phyloP scores from a whole-genome alignment of 805 yeast genomes.

The Nakazawaea ishiwadae region DNA sequence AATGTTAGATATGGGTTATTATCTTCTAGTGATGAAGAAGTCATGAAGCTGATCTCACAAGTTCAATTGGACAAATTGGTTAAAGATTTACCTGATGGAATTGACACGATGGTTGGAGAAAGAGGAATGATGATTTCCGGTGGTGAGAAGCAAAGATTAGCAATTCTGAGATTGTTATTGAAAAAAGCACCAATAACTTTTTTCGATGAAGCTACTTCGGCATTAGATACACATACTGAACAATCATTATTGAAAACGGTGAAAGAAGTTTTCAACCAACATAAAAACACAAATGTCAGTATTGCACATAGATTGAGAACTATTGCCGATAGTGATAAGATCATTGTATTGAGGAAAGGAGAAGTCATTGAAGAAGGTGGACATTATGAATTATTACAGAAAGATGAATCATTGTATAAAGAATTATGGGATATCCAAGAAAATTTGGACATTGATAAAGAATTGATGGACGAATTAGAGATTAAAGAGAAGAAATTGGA shows the following conservation, averaged over 20 bases:
- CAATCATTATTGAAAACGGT: conserved; percentile 77
- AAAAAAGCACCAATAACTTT: conserved; percentile 87
- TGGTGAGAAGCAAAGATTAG: conserved; percentile 96
- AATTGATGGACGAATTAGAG: conserved; percentile 31
- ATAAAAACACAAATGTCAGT: conserved; percentile 68
- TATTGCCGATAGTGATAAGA: conserved; percentile 90
- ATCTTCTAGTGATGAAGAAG: conserved; percentile 68
- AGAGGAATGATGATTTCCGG: conserved; percentile 99
- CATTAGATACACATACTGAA: conserved; percentile 95
- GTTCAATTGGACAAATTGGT: conserved; percentile 69
- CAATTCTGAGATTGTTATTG: conserved; percentile 85
- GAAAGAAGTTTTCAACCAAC: conserved; percentile 53
- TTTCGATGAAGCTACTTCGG: conserved; percentile 96
- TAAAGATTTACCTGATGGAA: conserved; percentile 74
- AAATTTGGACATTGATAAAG: conserved; percentile 48
- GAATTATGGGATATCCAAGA: conserved; percentile 94
- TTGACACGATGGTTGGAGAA: conserved; percentile 88
- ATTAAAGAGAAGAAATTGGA: conserved; percentile 18
- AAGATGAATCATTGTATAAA: conserved; percentile 59
- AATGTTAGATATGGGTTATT: conserved; percentile 84
- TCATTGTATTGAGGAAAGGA: conserved; percentile 81
- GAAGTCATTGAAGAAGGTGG: conserved; percentile 83
- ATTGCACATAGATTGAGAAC: conserved; percentile 94
- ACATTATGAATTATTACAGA: conserved; percentile 56
- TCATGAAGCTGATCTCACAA: conserved; percentile 53